These are phyloP conservation scores for Boeremia exigua DNA, from an alignment of 2,329 filamentous ascomycete genomes.

Conservation along the genomic window DNA sequence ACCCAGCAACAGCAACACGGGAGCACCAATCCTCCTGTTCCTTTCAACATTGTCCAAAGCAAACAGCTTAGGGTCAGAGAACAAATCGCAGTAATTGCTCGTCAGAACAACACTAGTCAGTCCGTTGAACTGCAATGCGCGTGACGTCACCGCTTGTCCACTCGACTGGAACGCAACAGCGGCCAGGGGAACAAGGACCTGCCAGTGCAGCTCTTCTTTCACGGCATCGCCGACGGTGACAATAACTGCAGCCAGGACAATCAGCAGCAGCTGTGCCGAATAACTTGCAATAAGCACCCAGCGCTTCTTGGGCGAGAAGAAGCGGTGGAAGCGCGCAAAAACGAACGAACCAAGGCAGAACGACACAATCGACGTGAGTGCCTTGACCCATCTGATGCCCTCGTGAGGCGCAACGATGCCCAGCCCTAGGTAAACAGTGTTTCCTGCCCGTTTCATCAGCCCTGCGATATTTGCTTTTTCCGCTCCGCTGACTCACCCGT, in stretches of 20 bases:
- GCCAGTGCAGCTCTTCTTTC: constrained; percentile 51
- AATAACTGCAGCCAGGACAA: constrained; percentile 51
- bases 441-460: constrained; percentile 53
- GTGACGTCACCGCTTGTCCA: constrained; percentile 77
- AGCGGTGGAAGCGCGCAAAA: constrained; percentile 72
- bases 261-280: constrained; percentile 50
- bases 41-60: constrained; percentile 57
- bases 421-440: constrained; percentile 79
- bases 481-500: constrained; percentile 61
- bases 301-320: constrained; percentile 65
- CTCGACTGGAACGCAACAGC: constrained; percentile 78
- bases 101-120: constrained; percentile 81
- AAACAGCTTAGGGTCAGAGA: constrained; percentile 67
- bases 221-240: constrained; percentile 50
- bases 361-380: constrained; percentile 69
- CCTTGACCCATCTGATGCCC: constrained; percentile 70
- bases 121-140: constrained; percentile 71
- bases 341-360: constrained; percentile 76
- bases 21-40: constrained; percentile 59
- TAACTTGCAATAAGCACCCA: constrained; percentile 65
- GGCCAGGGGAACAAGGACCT: constrained; percentile 69
- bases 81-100: constrained; percentile 81
- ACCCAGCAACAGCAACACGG: constrained; percentile 60
- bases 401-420: constrained; percentile 67
- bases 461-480: background rate